Conservation (phyloP, 192 early-diverging fungal genomes). For the Backusella morwellensis region DNA sequence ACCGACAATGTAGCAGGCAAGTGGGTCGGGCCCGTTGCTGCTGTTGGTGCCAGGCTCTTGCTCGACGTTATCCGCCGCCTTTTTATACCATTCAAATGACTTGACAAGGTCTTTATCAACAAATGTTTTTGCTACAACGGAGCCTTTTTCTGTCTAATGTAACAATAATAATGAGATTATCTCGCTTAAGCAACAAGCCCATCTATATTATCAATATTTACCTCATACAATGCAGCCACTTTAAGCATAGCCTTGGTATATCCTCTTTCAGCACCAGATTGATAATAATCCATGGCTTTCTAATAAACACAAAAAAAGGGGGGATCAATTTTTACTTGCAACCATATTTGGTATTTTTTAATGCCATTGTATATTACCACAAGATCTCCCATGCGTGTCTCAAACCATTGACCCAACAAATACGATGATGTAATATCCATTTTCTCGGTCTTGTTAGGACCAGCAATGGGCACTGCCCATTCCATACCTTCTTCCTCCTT, state of each 20-base stretch:
- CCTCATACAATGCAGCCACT: conserved; percentile 37
- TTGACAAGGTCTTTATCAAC: conserved; percentile 26
- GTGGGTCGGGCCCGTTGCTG: conserved; percentile 28
- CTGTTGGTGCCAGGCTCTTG: not conserved
- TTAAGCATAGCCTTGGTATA: conserved; percentile 38
- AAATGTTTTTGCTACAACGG: not conserved
- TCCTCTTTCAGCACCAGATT: conserved; percentile 28
- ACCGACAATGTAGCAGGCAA: conserved; percentile 38
- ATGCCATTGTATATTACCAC: conserved; percentile 21
- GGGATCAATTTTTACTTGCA: not conserved
- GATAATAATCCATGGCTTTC: conserved; percentile 29
- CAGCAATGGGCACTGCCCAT: conserved; percentile 33
- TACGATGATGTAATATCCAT: conserved; percentile 35
- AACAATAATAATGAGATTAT: not conserved
- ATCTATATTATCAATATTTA: conserved; percentile 5
- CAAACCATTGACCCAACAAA: conserved; percentile 34
- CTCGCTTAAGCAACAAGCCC: not conserved
- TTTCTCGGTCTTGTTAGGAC: conserved; percentile 12
- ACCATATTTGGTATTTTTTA: not conserved
- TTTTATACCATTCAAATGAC: conserved; percentile 39
- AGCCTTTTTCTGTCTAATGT: conserved; percentile 2
- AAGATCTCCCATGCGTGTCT: conserved; percentile 25
- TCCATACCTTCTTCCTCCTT: conserved; percentile 27
- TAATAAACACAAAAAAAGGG: not conserved
- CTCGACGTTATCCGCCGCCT: conserved; percentile 25